A percentile compares a stretch with the other conserved stretches of the same genome.
These are phyloP conservation scores for Neurospora sp. DNA, from an alignment of 495 filamentous ascomycete genomes.

Conservation along the genomic window DNA sequence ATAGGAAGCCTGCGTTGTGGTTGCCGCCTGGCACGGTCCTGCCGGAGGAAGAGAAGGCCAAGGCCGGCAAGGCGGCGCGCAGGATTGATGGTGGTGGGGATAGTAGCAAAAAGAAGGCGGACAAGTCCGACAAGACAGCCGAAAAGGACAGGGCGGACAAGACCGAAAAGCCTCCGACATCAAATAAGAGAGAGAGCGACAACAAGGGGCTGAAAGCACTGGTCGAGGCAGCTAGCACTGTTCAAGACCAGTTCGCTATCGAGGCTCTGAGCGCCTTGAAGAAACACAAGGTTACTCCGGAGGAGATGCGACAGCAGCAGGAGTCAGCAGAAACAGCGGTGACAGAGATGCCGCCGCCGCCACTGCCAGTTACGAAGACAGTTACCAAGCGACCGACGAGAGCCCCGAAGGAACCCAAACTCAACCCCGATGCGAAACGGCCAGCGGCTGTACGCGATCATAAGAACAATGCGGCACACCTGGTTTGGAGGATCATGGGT, in stretches of 20 bases:
- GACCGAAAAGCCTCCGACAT: not conserved
- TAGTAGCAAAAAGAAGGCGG: no score
- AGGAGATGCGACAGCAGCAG: not conserved
- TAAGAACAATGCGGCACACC: conserved; percentile 26
- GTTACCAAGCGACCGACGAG: not conserved
- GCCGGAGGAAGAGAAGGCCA: conserved; percentile 22
- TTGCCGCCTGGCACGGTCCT: conserved; percentile 30
- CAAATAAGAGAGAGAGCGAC: not conserved
- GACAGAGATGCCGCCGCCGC: conserved; percentile 1
- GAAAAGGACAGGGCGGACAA: not conserved
- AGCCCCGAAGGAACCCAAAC: conserved; percentile 8
- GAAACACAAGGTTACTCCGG: not conserved
- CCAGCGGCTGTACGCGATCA: conserved; percentile 26
- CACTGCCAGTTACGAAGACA: not conserved
- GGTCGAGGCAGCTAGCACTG: not conserved
- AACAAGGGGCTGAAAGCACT: not conserved
- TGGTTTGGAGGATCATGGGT: conserved; percentile 20
- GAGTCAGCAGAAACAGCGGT: not conserved
- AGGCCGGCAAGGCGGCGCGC: conserved; percentile 16
- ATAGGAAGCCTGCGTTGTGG: conserved; percentile 47
- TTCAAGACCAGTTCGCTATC: not conserved
- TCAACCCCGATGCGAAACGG: conserved; percentile 23
- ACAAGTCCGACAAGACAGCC: no score
- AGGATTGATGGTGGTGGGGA: not conserved
- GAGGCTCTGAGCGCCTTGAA: not conserved